A percentile compares a stretch with the other conserved stretches of the same genome.
Evolutionary conservation across 2,329 filamentous ascomycete genomes (phyloP).

Genomic region (Scortechinia acanthostroma): DNA sequence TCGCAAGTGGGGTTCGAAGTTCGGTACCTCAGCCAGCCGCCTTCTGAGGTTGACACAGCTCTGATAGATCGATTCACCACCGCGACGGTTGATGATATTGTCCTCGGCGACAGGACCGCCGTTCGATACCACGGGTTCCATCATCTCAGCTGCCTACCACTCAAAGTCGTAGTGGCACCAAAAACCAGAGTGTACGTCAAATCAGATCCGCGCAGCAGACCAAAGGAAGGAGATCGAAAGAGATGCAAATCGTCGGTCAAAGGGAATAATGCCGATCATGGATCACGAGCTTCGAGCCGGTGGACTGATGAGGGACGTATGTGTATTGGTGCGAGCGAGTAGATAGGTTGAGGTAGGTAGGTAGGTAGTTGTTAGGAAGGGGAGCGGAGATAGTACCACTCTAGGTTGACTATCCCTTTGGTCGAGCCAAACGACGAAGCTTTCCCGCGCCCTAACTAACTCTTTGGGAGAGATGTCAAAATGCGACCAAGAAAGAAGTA

Average conservation of each 20-base stretch:
- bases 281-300: no score
- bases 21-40: constrained; percentile 58
- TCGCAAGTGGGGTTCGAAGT: constrained; percentile 51
- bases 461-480: no score
- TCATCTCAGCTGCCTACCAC: neutral
- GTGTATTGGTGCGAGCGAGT: no score
- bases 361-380: no score
- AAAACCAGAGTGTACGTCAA: neutral
- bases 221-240: neutral
- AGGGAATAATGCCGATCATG: neutral
- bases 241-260: neutral
- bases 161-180: neutral
- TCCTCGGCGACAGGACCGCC: constrained; percentile 49
- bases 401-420: no score
- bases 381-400: no score
- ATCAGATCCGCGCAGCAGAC: neutral
- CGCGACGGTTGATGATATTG: constrained; percentile 70
- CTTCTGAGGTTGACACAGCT: constrained; percentile 62
- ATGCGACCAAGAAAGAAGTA: no score
- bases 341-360: no score
- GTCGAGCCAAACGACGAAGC: no score
- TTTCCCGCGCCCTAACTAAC: no score
- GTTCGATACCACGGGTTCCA: neutral
- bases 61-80: constrained; percentile 67
- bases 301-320: no score